phyloP scores from a whole-genome alignment of 305 asterid species.

The Solanum hybrid region DNA sequence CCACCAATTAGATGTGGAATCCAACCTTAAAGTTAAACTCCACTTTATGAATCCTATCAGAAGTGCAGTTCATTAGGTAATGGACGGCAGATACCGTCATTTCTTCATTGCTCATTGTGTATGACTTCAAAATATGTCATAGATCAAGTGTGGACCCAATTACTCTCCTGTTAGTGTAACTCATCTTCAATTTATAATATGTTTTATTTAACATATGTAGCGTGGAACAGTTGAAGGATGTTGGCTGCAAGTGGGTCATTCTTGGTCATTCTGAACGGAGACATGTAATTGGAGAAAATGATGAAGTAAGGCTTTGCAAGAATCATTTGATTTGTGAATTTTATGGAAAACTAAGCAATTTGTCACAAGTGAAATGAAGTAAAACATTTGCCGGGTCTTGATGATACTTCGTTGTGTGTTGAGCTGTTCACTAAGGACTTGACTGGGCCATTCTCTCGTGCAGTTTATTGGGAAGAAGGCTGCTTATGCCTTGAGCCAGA shows the following conservation, averaged over 20 bases:
- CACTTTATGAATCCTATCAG: neutral
- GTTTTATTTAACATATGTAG: conserved; percentile 20
- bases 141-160: neutral
- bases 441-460: conserved; percentile 15
- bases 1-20: neutral
- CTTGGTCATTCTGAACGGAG: conserved; percentile 90
- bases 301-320: conserved; percentile 39
- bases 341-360: neutral
- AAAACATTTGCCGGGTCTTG: neutral
- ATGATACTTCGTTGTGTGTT: neutral
- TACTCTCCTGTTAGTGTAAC: neutral
- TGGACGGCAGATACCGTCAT: neutral
- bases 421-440: conserved; percentile 2
- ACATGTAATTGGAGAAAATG: conserved; percentile 75
- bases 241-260: conserved; percentile 93
- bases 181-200: neutral
- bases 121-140: neutral
- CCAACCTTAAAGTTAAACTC: neutral
- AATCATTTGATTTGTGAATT: neutral
- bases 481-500: conserved; percentile 75
- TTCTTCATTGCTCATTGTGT: neutral
- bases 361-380: neutral
- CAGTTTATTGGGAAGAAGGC: conserved; percentile 94
- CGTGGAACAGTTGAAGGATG: conserved; percentile 79
- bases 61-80: neutral